A percentile compares a stretch with the other conserved stretches of the same genome.
phyloP scores from a whole-genome alignment of 768 basidiomycete species.

The Russula griseocarnosa region DNA sequence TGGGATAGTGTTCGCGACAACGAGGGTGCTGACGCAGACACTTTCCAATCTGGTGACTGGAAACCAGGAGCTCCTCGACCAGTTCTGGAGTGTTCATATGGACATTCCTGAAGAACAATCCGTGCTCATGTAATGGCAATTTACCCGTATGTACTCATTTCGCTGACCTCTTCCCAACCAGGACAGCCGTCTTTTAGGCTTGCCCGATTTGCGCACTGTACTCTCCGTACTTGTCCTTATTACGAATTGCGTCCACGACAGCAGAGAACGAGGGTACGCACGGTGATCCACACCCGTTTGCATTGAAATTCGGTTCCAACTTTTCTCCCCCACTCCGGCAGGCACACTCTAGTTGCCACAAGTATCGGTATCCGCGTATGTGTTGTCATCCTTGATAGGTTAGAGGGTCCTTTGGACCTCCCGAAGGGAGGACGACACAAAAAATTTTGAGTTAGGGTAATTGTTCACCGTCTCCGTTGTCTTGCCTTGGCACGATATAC shows the following conservation, averaged over 20 bases:
- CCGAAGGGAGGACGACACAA: constrained; percentile 59
- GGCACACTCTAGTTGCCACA: constrained; percentile 51
- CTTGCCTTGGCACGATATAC: constrained; percentile 13
- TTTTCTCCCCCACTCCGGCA: constrained; percentile 30
- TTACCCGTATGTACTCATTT: constrained; percentile 14
- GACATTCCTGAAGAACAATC: constrained; percentile 67
- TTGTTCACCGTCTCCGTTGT: constrained; percentile 12
- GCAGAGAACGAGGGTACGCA: constrained; percentile 19
- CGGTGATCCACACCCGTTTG: constrained; percentile 7
- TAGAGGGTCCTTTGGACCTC: constrained; percentile 67
- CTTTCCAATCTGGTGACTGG: constrained; percentile 82
- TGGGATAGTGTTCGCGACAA: constrained; percentile 52
- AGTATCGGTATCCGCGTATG: constrained; percentile 61
- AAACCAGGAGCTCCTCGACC: constrained; percentile 54
- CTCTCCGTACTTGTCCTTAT: constrained; percentile 24
- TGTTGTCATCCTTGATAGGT: constrained; percentile 62
- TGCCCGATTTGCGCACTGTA: constrained; percentile 22
- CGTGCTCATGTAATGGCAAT: constrained; percentile 56
- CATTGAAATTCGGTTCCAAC: not conserved
- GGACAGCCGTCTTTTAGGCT: constrained; percentile 43
- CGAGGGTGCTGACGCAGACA: constrained; percentile 68
- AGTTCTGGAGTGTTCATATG: constrained; percentile 62
- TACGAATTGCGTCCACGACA: constrained; percentile 23
- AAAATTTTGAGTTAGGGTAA: constrained; percentile 75
- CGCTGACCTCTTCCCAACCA: constrained; percentile 19